Conservation (phyloP, 768 basidiomycete species). For the Xerocomus brunneocitrinus region DNA sequence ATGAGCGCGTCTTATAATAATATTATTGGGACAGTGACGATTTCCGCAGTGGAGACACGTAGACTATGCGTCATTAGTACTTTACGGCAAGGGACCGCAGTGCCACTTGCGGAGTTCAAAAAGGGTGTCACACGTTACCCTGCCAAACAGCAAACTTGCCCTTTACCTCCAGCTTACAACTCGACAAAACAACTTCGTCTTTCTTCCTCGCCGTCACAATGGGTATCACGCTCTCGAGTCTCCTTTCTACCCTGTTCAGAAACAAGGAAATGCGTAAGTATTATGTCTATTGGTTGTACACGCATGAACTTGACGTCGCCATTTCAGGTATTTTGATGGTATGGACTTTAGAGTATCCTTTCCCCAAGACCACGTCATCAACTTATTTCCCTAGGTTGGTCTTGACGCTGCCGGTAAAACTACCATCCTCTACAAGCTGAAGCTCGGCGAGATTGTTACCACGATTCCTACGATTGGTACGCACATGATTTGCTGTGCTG, state of each 20-base stretch:
- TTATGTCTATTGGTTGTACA: constrained; percentile 16
- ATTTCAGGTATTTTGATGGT: constrained; percentile 94
- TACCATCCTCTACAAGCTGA: constrained; percentile 98
- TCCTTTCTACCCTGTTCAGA: constrained; percentile 85
- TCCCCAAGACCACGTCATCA: constrained; percentile 11
- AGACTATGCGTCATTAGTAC: constrained; percentile 9
- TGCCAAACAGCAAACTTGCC: constrained; percentile 32
- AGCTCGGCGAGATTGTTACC: constrained; percentile 99
- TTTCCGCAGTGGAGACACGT: constrained; percentile 12
- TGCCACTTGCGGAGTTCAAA: constrained; percentile 34
- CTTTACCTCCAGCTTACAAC: constrained; percentile 27
- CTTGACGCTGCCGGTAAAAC: constrained; percentile 99
- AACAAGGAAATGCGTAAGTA: constrained; percentile 99
- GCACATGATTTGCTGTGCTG: constrained; percentile 28
- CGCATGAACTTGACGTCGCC: constrained; percentile 20
- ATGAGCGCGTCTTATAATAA: too few species aligned
- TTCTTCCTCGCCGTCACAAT: constrained; percentile 44
- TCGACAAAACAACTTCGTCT: constrained; percentile 19
- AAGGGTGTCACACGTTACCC: constrained; percentile 28
- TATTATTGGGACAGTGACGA: too few species aligned
- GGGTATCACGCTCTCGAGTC: constrained; percentile 73
- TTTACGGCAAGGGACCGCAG: neutral
- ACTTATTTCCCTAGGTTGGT: constrained; percentile 63
- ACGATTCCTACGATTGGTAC: constrained; percentile 99
- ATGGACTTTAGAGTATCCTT: constrained; percentile 22